phyloP scores from a whole-genome alignment of 441 rosid genomes.

The Gossypium davidsonii region DNA sequence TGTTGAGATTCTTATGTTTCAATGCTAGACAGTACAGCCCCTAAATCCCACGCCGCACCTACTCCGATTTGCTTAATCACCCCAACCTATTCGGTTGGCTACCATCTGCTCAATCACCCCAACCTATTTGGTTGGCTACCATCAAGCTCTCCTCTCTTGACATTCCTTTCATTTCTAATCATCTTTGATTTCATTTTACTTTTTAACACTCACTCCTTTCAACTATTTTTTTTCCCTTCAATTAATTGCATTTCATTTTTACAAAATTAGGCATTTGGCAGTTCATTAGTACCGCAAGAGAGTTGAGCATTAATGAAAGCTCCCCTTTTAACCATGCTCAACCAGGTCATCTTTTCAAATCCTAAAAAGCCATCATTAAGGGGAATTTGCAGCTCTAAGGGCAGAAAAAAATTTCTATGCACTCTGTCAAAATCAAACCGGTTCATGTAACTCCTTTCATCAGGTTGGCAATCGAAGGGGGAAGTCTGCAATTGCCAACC shows the following conservation, averaged over 20 bases:
- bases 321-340: background rate
- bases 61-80: background rate
- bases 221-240: background rate
- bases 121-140: background rate
- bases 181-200: background rate
- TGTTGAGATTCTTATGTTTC: background rate
- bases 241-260: background rate
- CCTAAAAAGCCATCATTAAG: background rate
- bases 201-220: background rate
- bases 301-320: background rate
- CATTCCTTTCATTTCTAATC: background rate
- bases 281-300: background rate
- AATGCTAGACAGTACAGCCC: background rate
- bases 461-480: background rate
- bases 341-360: background rate
- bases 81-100: background rate
- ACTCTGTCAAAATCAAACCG: background rate
- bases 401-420: background rate
- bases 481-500: background rate
- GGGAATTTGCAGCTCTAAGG: slow-evolving; percentile 2
- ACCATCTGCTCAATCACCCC: background rate
- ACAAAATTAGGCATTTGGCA: background rate
- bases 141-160: background rate
- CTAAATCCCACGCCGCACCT: background rate
- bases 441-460: background rate